Conservation (phyloP, 2,329 filamentous ascomycete genomes). For the Talaromyces pinophilus region DNA sequence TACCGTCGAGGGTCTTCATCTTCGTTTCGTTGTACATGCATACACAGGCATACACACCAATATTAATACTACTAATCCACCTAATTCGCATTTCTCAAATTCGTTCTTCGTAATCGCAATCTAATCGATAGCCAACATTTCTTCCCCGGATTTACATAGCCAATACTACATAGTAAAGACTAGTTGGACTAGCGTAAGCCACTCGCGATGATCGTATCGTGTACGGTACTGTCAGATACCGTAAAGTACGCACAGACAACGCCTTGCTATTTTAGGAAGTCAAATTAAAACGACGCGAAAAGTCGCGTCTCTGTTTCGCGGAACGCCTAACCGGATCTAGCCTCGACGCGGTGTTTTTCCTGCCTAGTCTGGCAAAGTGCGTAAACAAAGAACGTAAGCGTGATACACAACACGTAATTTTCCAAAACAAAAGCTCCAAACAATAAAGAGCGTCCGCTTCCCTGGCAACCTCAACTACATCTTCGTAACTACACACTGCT, state of each 20-base stretch:
- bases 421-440: constrained; percentile 12
- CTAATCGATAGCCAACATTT: constrained; percentile 9
- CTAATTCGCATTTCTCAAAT: neutral
- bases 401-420: constrained; percentile 16
- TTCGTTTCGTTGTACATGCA: constrained; percentile 21
- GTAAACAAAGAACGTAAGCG: constrained; percentile 6
- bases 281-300: neutral
- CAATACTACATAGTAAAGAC: no score
- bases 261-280: constrained; percentile 8
- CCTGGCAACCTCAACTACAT: constrained; percentile 17
- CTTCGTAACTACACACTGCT: neutral
- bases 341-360: neutral
- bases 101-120: neutral
- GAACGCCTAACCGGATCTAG: neutral
- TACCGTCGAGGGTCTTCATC: neutral
- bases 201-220: neutral
- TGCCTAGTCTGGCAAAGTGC: neutral
- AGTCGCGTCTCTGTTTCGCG: constrained; percentile 10
- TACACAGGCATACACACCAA: constrained; percentile 15
- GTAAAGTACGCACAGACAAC: neutral
- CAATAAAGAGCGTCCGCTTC: constrained; percentile 14
- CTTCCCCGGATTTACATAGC: constrained; percentile 6
- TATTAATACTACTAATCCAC: constrained; percentile 9
- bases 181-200: neutral
- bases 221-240: neutral